Conservation (phyloP, 2,329 filamentous ascomycete species). For the Aspergillus luchuensis region DNA sequence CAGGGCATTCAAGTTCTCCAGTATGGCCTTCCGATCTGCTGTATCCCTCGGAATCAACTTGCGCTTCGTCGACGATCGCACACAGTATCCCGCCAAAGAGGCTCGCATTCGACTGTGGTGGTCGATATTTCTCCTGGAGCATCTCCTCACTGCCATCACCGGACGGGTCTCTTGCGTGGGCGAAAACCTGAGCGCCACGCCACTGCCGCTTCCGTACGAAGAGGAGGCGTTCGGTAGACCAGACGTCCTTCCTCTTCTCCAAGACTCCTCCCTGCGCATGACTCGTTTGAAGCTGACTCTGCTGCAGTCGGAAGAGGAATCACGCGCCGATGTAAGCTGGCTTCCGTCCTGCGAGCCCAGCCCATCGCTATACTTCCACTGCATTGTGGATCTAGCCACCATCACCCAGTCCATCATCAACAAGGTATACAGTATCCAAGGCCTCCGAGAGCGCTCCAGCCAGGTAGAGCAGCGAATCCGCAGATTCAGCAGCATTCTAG, state of each 20-base stretch:
- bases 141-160: conserved; percentile 45
- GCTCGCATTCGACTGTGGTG: conserved; percentile 47
- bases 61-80: conserved; percentile 37
- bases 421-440: conserved; percentile 43
- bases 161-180: conserved; percentile 44
- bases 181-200: conserved; percentile 41
- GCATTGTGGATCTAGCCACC: conserved; percentile 39
- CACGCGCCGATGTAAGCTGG: conserved; percentile 21
- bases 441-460: conserved; percentile 31
- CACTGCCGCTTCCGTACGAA: conserved; percentile 40
- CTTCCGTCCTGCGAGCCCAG: conserved; percentile 29
- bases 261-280: conserved; percentile 21
- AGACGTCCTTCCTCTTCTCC: conserved; percentile 29
- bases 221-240: conserved; percentile 38
- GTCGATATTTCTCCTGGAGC: conserved; percentile 46
- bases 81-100: conserved; percentile 43
- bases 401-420: conserved; percentile 42
- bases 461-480: conserved; percentile 38
- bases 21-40: conserved; percentile 44
- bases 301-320: conserved; percentile 26
- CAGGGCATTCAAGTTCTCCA: conserved; percentile 45
- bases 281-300: conserved; percentile 31
- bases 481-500: conserved; percentile 33
- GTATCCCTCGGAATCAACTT: conserved; percentile 47
- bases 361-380: conserved; percentile 41